Evolutionary conservation across 2,329 filamentous ascomycete genomes (phyloP).

Genomic region (Cyanodermella asteris): DNA sequence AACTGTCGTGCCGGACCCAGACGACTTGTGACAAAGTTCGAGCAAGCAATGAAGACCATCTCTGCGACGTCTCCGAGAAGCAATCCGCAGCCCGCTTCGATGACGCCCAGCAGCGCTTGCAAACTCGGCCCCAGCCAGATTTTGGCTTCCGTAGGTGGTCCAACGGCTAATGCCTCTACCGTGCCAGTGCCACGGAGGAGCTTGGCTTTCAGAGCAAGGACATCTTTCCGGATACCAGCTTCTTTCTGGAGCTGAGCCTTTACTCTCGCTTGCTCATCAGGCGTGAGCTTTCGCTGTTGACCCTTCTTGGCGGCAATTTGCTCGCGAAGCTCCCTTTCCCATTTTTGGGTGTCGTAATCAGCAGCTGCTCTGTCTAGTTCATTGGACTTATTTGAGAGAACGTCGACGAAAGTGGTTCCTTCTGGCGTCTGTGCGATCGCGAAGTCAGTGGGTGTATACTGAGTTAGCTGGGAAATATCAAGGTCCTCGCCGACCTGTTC

Average conservation of each 20-base stretch:
- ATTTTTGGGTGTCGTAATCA: constrained; percentile 89
- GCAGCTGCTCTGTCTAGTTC: constrained; percentile 74
- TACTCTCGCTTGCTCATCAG: constrained; percentile 76
- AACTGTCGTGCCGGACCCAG: constrained; percentile 61
- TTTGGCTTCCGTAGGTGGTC: constrained; percentile 71
- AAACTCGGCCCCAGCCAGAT: constrained; percentile 76
- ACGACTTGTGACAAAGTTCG: constrained; percentile 50
- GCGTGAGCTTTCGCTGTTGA: constrained; percentile 67
- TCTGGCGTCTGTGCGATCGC: constrained; percentile 84
- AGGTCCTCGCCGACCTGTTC: constrained; percentile 54
- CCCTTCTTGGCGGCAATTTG: constrained; percentile 90
- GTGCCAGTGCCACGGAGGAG: constrained; percentile 71
- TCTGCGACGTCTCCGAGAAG: constrained; percentile 64
- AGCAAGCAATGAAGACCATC: constrained; percentile 56
- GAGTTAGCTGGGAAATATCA: constrained; percentile 42
- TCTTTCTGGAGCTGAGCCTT: constrained; percentile 83
- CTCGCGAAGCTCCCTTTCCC: constrained; percentile 77
- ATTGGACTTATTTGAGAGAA: constrained; percentile 62
- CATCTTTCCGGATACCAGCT: constrained; percentile 49
- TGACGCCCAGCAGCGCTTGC: constrained; percentile 46
- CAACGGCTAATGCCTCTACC: constrained; percentile 57
- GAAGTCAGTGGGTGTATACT: constrained; percentile 67
- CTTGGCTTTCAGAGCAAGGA: constrained; percentile 46
- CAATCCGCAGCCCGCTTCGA: constrained; percentile 60
- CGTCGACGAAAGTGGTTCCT: constrained; percentile 72